Conservation (phyloP, 176 grass and related monocot genomes). For the Musa acuminata region DNA sequence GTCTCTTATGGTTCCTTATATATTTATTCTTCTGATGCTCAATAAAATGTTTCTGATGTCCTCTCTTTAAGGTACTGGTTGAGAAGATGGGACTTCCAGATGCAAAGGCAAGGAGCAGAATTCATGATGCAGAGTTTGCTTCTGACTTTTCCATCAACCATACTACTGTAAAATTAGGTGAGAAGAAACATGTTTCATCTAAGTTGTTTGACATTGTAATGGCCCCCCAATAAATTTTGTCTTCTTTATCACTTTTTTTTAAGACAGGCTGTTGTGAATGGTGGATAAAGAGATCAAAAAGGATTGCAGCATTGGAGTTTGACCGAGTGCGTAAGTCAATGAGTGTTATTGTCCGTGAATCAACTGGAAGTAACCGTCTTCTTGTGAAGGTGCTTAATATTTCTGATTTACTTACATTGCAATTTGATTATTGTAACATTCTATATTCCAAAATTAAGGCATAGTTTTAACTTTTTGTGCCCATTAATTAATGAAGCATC, state of each 20-base stretch:
- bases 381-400: slow-evolving; percentile 79
- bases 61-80: slow-evolving; percentile 59
- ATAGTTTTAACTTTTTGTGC: too few species aligned
- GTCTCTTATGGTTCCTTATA: background rate
- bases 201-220: background rate
- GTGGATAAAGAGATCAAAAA: slow-evolving; percentile 72
- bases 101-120: slow-evolving; percentile 21
- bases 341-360: slow-evolving; percentile 76
- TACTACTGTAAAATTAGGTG: slow-evolving; percentile 21
- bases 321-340: slow-evolving; percentile 96
- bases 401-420: background rate
- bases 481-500: too few species aligned
- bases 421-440: background rate
- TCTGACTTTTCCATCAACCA: slow-evolving; percentile 10
- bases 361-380: slow-evolving; percentile 74
- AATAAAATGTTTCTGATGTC: background rate
- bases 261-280: slow-evolving; percentile 74
- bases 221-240: slow-evolving; percentile 3
- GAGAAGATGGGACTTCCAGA: slow-evolving; percentile 97
- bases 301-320: slow-evolving; percentile 84
- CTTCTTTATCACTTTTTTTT: slow-evolving; percentile 15
- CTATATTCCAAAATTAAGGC: too few species aligned
- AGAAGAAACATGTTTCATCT: background rate
- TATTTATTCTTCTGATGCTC: background rate
- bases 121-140: slow-evolving; percentile 1